Evolutionary conservation across 1,284 basidiomycete genomes (phyloP), one percentile per base, ranked within the genome.

Genomic region (Melampsora abietis-canadensis): DNA sequence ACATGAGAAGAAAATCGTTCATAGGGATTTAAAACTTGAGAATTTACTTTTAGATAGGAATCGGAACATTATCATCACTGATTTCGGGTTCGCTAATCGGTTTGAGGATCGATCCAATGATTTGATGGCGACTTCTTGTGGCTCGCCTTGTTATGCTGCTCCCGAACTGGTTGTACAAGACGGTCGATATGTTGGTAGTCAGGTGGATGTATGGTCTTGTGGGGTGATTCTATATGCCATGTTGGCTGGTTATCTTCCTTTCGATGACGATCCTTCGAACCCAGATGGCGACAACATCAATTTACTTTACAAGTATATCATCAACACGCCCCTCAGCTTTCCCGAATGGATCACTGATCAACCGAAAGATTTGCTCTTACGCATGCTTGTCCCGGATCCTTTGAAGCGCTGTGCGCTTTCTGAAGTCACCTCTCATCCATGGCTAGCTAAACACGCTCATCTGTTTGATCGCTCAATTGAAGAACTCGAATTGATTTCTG

Each of bases 251-350:
- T 98, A 98, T 81, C 88, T 99, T 40, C 96, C 96, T n/a, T 99
- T 98, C 82, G 96, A 98, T 83, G 96, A 98, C 82, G 96, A 99
- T 83, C 96, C 96, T 0, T 90, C 90, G 40, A 99, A 98, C 82
- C 96, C 96, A 2, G 96, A 98, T 77, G 96, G 96, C 75, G 94
- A 98, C 85, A 98, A 98, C 84, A 98, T 98, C 86, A 98, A 98
- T 81, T 86, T 98, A n/a, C 85, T 99, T 66, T 99, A 98, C 88
- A 94, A 92, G 82, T 99, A 99, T 84, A 99, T 99, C 83, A 91
- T 98, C 83, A 93, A 89, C 84, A 97, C 94, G 0, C 90, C 91
- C 1, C 88, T 97, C 76, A 91, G 92, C 44, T 97, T 96, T 85
- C 94, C 94, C 17, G 92, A 95, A 62, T 94, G 95, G 83, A 88